Evolutionary conservation across 371 early-diverging fungal species (phyloP).

Genomic region (Lichtheimia ramosa): DNA sequence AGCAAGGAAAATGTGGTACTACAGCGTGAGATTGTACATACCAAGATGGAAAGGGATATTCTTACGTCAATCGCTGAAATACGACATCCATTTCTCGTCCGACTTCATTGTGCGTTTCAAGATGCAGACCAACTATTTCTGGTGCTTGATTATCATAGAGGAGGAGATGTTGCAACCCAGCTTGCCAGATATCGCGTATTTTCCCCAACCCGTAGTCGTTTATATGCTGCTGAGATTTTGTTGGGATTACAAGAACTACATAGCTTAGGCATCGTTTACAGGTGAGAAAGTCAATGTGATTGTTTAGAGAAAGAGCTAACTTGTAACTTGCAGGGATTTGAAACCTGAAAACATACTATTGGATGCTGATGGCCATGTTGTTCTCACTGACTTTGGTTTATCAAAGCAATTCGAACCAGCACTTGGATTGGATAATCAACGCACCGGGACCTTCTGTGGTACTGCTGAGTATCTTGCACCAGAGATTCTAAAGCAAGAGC

Average conservation of each 20-base stretch:
- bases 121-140: conserved; percentile 90
- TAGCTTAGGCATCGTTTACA: conserved; percentile 71
- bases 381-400: conserved; percentile 75
- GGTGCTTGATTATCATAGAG: conserved; percentile 87
- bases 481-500: conserved; percentile 79
- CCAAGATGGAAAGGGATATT: conserved; percentile 47
- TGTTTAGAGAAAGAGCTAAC: not conserved
- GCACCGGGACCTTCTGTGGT: conserved; percentile 93
- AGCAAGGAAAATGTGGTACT: conserved; percentile 90
- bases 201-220: conserved; percentile 46
- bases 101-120: conserved; percentile 93
- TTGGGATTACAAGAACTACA: conserved; percentile 81
- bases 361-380: conserved; percentile 68
- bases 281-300: conserved; percentile 29
- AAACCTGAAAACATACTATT: conserved; percentile 72
- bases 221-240: conserved; percentile 81
- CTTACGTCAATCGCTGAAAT: conserved; percentile 50
- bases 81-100: conserved; percentile 93
- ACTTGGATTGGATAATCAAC: conserved; percentile 52
- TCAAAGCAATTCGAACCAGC: conserved; percentile 55
- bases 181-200: conserved; percentile 30
- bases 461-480: conserved; percentile 94
- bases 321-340: conserved; percentile 46
- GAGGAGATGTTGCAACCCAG: conserved; percentile 74
- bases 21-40: conserved; percentile 85